Evolutionary conservation across 495 filamentous ascomycete species (phyloP).

Genomic region (Parathielavia appendiculata): DNA sequence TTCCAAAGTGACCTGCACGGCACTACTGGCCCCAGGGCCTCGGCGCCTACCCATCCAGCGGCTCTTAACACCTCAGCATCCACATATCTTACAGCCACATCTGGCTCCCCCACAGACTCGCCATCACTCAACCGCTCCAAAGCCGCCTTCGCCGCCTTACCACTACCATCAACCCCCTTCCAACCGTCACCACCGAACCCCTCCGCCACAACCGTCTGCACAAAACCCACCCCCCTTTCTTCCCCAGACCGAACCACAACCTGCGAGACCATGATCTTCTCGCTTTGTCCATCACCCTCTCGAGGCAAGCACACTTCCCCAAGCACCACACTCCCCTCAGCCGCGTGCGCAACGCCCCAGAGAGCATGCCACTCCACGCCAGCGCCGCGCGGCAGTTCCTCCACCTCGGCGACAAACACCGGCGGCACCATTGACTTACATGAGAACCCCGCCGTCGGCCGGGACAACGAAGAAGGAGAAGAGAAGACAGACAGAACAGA

Average conservation of each 20-base stretch:
- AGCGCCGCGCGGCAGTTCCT: constrained; percentile 28
- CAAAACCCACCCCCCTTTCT: constrained; percentile 8
- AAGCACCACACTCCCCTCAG: constrained; percentile 4
- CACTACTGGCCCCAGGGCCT: constrained; percentile 17
- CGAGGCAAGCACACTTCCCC: not conserved
- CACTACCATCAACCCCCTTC: not conserved
- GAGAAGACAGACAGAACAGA: not conserved
- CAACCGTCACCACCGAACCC: not conserved
- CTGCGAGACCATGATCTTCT: constrained; percentile 9
- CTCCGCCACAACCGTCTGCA: constrained; percentile 26
- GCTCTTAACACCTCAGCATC: constrained; percentile 2
- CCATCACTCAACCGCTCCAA: constrained; percentile 5
- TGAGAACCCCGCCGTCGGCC: too few relatives aligned
- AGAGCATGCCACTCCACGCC: constrained; percentile 35
- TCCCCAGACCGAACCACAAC: constrained; percentile 10
- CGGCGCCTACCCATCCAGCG: not conserved
- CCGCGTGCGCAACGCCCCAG: constrained; percentile 22
- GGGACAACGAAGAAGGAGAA: not conserved
- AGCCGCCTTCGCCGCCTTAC: constrained; percentile 1
- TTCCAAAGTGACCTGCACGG: constrained; percentile 27
- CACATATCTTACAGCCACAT: constrained; percentile 18
- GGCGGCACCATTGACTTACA: constrained; percentile 43
- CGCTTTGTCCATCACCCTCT: not conserved
- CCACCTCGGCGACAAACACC: constrained; percentile 62
- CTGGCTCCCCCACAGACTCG: not conserved